A percentile compares a stretch with the other conserved stretches of the same genome.
phyloP scores from a whole-genome alignment of 1,284 basidiomycete genomes.

The Phaffia rhodozyma region DNA sequence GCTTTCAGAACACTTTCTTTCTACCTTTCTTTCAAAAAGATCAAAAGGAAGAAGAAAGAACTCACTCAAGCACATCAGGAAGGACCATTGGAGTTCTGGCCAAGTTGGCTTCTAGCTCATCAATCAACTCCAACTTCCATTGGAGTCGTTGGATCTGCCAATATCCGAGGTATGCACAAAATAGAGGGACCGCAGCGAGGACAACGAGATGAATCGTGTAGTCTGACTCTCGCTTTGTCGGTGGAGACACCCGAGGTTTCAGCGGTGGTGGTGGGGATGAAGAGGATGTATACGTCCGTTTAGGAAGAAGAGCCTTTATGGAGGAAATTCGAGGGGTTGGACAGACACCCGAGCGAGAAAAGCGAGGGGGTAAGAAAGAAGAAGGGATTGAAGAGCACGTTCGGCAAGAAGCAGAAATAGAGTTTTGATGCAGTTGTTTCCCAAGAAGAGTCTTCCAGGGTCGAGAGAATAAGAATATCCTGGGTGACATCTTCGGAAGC shows the following conservation, averaged over 20 bases:
- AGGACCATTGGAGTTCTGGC: constrained; percentile 64
- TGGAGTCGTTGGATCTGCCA: constrained; percentile 85
- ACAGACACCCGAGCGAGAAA: neutral
- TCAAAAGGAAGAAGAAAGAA: constrained; percentile 16
- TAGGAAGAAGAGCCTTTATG: neutral
- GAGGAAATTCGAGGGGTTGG: neutral
- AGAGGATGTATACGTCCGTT: neutral
- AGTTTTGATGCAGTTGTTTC: too few species aligned
- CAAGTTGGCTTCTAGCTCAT: constrained; percentile 86
- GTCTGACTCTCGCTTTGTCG: constrained; percentile 3
- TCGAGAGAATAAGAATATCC: too few species aligned
- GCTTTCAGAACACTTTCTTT: neutral
- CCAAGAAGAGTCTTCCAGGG: too few species aligned
- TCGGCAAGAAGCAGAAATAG: too few species aligned
- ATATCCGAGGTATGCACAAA: constrained; percentile 81
- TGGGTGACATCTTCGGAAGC: too few species aligned
- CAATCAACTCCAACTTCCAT: constrained; percentile 91
- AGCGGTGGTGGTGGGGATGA: neutral
- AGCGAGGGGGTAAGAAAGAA: neutral
- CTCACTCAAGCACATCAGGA: constrained; percentile 79
- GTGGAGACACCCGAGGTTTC: constrained; percentile 1
- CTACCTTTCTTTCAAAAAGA: neutral
- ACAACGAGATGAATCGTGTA: constrained; percentile 38
- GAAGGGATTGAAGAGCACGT: neutral
- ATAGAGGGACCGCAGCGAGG: constrained; percentile 73